Evolutionary conservation across 1,139 yeast species (phyloP).

Genomic region (Debaryomyces psychrophilus): DNA sequence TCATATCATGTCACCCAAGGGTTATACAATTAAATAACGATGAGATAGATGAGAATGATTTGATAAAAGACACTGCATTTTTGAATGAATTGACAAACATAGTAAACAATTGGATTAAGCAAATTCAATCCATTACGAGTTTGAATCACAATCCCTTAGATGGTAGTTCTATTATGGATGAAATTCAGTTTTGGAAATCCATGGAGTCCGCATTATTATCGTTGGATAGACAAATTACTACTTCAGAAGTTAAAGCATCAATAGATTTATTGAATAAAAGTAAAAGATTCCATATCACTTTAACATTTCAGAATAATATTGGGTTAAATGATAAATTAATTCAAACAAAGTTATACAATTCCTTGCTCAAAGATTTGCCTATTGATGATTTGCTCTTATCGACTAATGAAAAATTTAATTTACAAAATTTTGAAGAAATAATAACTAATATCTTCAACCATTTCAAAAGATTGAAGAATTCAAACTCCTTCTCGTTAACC

Average conservation of each 20-base stretch:
- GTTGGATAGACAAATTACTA: constrained; percentile 60
- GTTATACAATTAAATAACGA: constrained; percentile 35
- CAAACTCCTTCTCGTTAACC: constrained; percentile 64
- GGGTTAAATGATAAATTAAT: constrained; percentile 64
- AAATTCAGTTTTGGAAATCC: constrained; percentile 78
- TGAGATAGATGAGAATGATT: constrained; percentile 26
- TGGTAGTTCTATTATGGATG: constrained; percentile 65
- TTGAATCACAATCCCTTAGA: constrained; percentile 55
- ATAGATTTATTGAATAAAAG: constrained; percentile 66
- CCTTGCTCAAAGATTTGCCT: constrained; percentile 72
- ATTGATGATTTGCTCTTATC: constrained; percentile 59
- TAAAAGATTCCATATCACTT: constrained; percentile 78
- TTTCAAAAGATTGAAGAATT: constrained; percentile 58
- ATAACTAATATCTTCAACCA: constrained; percentile 59
- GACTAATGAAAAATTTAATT: constrained; percentile 30
- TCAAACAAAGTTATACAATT: constrained; percentile 57
- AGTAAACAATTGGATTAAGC: constrained; percentile 75
- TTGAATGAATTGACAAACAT: constrained; percentile 67
- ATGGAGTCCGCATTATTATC: constrained; percentile 64
- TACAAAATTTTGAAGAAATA: constrained; percentile 44
- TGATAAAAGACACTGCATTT: constrained; percentile 32
- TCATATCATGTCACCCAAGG: constrained; percentile 54
- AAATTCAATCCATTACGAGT: constrained; percentile 60
- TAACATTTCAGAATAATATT: constrained; percentile 71
- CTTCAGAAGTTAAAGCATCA: constrained; percentile 59